Evolutionary conservation across 805 yeast species (phyloP).

Genomic region (Candida manassasensis): DNA sequence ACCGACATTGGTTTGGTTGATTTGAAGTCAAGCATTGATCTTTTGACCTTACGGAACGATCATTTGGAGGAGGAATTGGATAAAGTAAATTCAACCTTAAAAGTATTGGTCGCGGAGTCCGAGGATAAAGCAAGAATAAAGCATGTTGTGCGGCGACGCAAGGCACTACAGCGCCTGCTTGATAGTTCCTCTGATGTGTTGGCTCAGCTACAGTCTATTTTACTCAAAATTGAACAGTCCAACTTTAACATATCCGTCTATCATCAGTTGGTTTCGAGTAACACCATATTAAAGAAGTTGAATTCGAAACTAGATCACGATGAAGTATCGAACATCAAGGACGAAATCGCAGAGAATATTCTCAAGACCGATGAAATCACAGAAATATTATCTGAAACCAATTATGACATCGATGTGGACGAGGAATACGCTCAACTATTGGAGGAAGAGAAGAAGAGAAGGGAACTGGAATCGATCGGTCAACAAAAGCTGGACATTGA

Average conservation of each 20-base stretch:
- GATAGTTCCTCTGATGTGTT: conserved; percentile 14
- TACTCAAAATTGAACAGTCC: conserved; percentile 34
- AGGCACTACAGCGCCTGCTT: conserved; percentile 14
- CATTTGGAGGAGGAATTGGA: conserved; percentile 17
- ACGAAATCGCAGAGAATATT: conserved; percentile 28
- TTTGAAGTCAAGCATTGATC: conserved; percentile 18
- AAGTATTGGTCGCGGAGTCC: conserved; percentile 10
- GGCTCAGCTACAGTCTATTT: conserved; percentile 18
- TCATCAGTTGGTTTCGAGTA: conserved; percentile 22
- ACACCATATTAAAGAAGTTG: conserved; percentile 21
- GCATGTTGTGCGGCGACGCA: conserved; percentile 14
- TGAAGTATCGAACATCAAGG: conserved; percentile 23
- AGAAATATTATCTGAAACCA: conserved; percentile 16
- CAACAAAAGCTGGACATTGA: conserved; percentile 4
- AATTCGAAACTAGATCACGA: conserved; percentile 23
- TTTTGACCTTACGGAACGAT: conserved; percentile 9
- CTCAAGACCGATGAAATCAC: conserved; percentile 23
- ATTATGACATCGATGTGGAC: conserved; percentile 25
- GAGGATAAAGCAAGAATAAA: conserved; percentile 16
- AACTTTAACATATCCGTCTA: conserved; percentile 21
- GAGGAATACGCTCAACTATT: conserved; percentile 23
- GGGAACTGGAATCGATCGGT: conserved; percentile 4
- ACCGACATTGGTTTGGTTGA: conserved; percentile 29
- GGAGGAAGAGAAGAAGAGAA: conserved; percentile 14
- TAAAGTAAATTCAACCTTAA: conserved; percentile 14